Evolutionary conservation across 202 grass and related monocot species (phyloP), one percentile per base, ranked within the genome.

Genomic region (Schoenoplectus triqueter): DNA sequence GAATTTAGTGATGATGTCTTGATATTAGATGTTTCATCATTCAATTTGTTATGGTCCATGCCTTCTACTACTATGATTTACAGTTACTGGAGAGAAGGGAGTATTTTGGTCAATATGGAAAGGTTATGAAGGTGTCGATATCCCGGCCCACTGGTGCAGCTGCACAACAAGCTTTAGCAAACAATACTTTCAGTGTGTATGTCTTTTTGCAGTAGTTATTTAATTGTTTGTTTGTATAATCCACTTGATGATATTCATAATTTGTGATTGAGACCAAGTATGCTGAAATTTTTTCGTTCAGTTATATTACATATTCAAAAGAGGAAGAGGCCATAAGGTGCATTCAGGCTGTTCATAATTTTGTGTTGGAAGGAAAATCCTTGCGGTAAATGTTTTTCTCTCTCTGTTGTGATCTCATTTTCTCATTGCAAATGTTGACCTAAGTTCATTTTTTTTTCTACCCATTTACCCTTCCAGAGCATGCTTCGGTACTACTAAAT

Each of bases 31-130:
- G 31, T 31, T 31, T 31, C 31, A 31, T 31, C 31, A 31, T 31
- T 31, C 31, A 31, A 31, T 31, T 31, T 31, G 31, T 75, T 51
- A 78, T 59, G 54, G 52, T 31, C 13, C 15, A 22, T 10, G 19
- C 5, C 20, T 41, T 42, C 51, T 61, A 7, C 41, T 71, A 2
- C 2, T 78, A 57, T 55, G 45, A 57, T 55, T 69, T 80, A 17
- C 84, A 99, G 97, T 81, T 94, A 85, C 93, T 99, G 61, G 93
- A 99, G 84, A 93, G 83, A 20, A 94, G 89, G 86, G 97, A 99
- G 84, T 99, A 96, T 88, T 99, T 99, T 92, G 97, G 97, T 73
- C 97, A 99, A 78, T 99, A 99, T 84, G 93, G 97, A 40, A 96
- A 94, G 73, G 88, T 96, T 85, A 66, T 99, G 86, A 99, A 99